Base-by-base conservation (phyloP, 768 basidiomycete genomes). In the Lactarius evosmus region DNA sequence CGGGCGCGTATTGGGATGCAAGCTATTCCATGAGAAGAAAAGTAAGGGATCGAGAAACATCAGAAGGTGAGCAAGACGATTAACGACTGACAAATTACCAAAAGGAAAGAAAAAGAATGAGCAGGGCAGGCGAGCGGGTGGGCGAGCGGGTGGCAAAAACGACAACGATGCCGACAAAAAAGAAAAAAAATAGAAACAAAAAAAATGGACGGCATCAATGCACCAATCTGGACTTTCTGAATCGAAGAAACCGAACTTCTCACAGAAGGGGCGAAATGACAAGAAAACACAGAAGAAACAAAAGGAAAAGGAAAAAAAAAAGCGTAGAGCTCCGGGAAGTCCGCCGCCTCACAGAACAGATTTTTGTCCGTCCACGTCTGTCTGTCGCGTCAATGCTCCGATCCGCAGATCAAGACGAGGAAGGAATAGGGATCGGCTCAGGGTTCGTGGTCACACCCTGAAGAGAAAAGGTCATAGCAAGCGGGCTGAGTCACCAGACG, bases 361-460 rank as follows among this genome's bases (percentile, higher is more conserved):
- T n/a, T n/a, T 49, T 46, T 25, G 11, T 11, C 46, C 46, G 12
- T 25, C 46, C 46, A 11, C 46, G n/a, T 49, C 22, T 22, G 12
- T 22, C 22, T 25, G 41, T 49, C 12, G 25, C 40, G 19, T 19
- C n/a, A n/a, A n/a, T n/a, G n/a, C n/a, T 40, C 17, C 8, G n/a
- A 11, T 33, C 16, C 49, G 36, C 27, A 19, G 16, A 36, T 50
- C 36, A 53, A 16, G 36, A 36, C 25, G 59, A 36, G 5, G 50
- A 52, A 14, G 59, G 59, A 11, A 60, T 53, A 9, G 59, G 29
- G 27, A 60, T 34, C 16, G 49, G 19, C 27, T 49, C 49, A 14
- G 58, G 25, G 51, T 30, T 32, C 2, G 55, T 62, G 6, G 56
- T 40, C 36, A 62, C 61, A 3, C 61, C 61, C 61, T 62, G 53